A percentile compares a stretch with the other conserved stretches of the same genome.
phyloP scores from a whole-genome alignment of 176 grass and related monocot genomes.

The Carex parvula region DNA sequence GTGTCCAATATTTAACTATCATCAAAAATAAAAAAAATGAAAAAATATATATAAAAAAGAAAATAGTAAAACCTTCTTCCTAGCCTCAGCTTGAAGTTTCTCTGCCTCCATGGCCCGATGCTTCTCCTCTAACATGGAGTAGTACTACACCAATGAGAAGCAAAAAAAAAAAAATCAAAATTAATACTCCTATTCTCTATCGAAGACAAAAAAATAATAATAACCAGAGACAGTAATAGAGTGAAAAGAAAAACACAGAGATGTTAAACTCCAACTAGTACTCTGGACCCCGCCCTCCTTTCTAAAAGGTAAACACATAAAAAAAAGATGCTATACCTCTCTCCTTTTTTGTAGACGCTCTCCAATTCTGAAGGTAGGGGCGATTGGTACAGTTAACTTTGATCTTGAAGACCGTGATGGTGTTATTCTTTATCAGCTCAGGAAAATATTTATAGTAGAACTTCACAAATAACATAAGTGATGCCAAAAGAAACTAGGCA shows the following conservation, averaged over 20 bases:
- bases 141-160: constrained; percentile 47
- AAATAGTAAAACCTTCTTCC: constrained; percentile 47
- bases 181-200: not conserved
- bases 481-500: not conserved
- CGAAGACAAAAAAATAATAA: not conserved
- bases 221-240: not conserved
- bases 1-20: not conserved
- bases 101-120: constrained; percentile 83
- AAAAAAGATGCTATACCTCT: constrained; percentile 54
- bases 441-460: not conserved
- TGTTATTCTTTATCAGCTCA: constrained; percentile 33
- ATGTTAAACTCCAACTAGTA: not conserved
- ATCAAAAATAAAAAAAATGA: not conserved
- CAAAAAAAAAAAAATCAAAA: not conserved
- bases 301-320: constrained; percentile 3
- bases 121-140: constrained; percentile 91
- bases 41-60: not conserved
- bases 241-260: not conserved
- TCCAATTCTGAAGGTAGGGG: constrained; percentile 66
- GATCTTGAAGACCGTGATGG: constrained; percentile 36
- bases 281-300: not conserved
- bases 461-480: not conserved
- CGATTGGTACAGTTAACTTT: constrained; percentile 52
- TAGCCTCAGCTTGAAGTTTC: constrained; percentile 69
- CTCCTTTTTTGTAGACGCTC: constrained; percentile 83